These are phyloP conservation scores for Botrytis squamosa DNA, from an alignment of 2,329 filamentous ascomycete species.

Conservation along the genomic window DNA sequence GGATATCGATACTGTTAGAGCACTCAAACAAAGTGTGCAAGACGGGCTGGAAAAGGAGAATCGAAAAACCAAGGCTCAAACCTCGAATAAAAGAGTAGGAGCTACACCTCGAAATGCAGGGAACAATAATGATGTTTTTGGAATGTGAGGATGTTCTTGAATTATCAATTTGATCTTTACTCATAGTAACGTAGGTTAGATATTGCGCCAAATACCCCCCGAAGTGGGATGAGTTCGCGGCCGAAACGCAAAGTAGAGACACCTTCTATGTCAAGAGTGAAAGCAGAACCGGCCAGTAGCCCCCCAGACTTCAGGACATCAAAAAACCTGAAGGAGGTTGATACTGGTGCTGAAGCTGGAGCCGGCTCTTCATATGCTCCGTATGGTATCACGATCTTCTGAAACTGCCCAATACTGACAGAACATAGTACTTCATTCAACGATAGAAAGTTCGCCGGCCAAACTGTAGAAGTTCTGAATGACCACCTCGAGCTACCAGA, in stretches of 20 bases:
- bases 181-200: slow-evolving; percentile 54
- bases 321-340: slow-evolving; percentile 3
- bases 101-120: slow-evolving; percentile 61
- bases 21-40: slow-evolving; percentile 84
- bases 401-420: slow-evolving; percentile 33
- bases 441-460: slow-evolving; percentile 75
- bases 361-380: neutral
- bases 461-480: slow-evolving; percentile 82
- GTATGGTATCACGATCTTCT: slow-evolving; percentile 14
- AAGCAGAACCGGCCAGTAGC: slow-evolving; percentile 46
- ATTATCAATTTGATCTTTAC: slow-evolving; percentile 9
- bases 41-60: slow-evolving; percentile 78
- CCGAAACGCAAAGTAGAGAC: slow-evolving; percentile 45
- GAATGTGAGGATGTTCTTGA: slow-evolving; percentile 59
- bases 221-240: slow-evolving; percentile 31
- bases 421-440: slow-evolving; percentile 63
- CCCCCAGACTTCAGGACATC: slow-evolving; percentile 48
- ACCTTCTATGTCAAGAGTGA: slow-evolving; percentile 49
- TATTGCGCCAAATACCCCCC: slow-evolving; percentile 63
- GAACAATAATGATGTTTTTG: slow-evolving; percentile 69
- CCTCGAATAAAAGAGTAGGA: slow-evolving; percentile 61
- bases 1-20: slow-evolving; percentile 67
- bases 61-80: slow-evolving; percentile 59
- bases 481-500: slow-evolving; percentile 66
- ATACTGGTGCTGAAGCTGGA: neutral